Evolutionary conservation across 371 early-diverging fungal species (phyloP), one percentile per base, ranked within the genome.

Genomic region (Mycotypha africana): DNA sequence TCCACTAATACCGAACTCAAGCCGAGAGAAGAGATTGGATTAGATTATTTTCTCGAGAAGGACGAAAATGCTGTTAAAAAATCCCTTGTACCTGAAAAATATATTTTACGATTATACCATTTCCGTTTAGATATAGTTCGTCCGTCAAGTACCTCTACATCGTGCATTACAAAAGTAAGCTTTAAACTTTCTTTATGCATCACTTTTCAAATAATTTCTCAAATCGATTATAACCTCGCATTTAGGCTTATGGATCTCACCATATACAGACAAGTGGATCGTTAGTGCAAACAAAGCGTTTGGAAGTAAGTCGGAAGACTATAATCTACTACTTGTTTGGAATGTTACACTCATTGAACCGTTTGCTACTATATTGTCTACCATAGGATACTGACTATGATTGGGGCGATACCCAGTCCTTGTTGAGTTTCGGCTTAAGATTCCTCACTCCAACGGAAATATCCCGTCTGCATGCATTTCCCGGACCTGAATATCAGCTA

Each of bases 391-490:
- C 41, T 7, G 46, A 58, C 11, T 76, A 80, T 46, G 56, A 81
- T 45, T 83, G 76, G 69, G 46, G 55, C 20, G 47, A 78, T 40
- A 66, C 74, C 5, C 51, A 54, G 38, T 58, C 81, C 1, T 50
- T 81, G 30, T 45, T 80, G 1, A 58, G 64, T 8, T 60, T 87
- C 20, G 87, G 88, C 0, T 60, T 87, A 16, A 75, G 90, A 19
- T 91, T 83, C 54, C 81, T 89, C 42, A 81, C 84, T 0, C 91
- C 92, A 2, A 67, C 62, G 7, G 89, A 91, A 48, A 74, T 91
- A 1, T 84, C 88, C 0, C 70, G 81, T 15, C 51, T 92, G 25
- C 92, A 91, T 60, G 81, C 79, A 16, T 89, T 91, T 56, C 89
- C 47, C 20, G 25, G 20, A 2, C 20, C 38, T 25, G 7, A 16